A percentile compares a stretch with the other conserved stretches of the same genome.
Evolutionary conservation across 192 early-diverging fungal genomes (phyloP).

Genomic region (Backusella westeae): DNA sequence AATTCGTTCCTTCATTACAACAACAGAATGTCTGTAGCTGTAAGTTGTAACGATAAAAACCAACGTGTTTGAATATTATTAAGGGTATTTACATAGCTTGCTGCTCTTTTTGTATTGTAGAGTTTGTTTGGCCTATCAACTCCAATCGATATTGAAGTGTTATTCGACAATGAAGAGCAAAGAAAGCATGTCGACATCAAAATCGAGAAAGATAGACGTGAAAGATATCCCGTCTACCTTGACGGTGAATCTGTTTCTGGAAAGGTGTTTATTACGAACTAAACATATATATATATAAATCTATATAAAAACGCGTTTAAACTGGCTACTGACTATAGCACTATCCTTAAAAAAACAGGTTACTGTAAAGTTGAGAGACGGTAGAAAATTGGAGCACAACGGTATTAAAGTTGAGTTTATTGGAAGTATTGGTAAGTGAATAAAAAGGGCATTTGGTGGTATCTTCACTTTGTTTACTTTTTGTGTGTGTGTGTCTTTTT

Average conservation of each 20-base stretch:
- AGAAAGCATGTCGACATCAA: constrained; percentile 93
- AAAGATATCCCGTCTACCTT: constrained; percentile 92
- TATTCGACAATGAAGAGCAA: constrained; percentile 80
- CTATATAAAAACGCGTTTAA: not conserved
- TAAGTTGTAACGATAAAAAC: not conserved
- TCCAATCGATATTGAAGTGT: constrained; percentile 86
- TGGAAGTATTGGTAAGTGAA: constrained; percentile 83
- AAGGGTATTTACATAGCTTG: not conserved
- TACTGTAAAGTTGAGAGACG: constrained; percentile 77
- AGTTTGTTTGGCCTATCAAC: constrained; percentile 79
- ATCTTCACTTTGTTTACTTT: not conserved
- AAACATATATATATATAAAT: not conserved
- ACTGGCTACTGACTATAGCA: not conserved
- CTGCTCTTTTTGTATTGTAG: constrained; percentile 23
- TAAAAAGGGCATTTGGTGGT: not conserved
- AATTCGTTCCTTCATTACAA: not conserved
- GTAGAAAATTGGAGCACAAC: constrained; percentile 95
- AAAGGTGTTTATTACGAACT: constrained; percentile 59
- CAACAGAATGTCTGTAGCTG: constrained; percentile 1
- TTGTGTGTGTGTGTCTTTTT: not conserved
- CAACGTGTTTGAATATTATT: not conserved
- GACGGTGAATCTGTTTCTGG: constrained; percentile 94
- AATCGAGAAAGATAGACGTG: constrained; percentile 88
- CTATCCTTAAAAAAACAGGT: constrained; percentile 10
- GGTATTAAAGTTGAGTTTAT: constrained; percentile 99